Base-by-base conservation (phyloP, 345 rosid genomes). In the Balakata baccata region DNA sequence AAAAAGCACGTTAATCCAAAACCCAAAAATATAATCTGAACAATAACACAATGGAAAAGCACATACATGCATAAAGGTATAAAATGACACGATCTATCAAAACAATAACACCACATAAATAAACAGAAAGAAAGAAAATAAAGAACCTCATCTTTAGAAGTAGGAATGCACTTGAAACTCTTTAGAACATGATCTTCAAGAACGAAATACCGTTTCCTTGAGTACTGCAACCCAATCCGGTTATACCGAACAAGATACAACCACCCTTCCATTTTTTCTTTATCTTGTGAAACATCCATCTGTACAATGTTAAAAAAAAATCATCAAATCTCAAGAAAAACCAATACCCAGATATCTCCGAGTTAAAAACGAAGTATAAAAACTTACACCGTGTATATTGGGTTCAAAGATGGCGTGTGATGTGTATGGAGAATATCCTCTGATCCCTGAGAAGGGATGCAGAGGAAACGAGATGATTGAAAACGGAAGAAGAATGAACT, bases 251-350 rank as follows among this genome's bases (percentile, higher is more conserved):
- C 87, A 51, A 88, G 74, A 77, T 92, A 83, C 78, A 94, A 80
- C 98, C 97, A 94, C 0, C 98, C 97, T 82, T 94, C 98, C 96
- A 90, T 90, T 72, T 78, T 79, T 67, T 82, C 81, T 39, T 85
- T 43, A 16, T 66, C 68, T 67, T 66, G 23, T 7, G 63, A 84
- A 37, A 83, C 77, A 46, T 50, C 87, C 90, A 87, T 89, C 64
- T 58, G 50, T 64, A 43, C 54, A 22, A 64, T 1, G 4, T 37
- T 38, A 14, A 60, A 60, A 18, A 9, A 66, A 63, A 41, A 23
- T 18, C 17, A 37, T 7, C 46, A 62, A 73, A 7, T 47, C 34
- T 51, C 11, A 39, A 18, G 17, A 34, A 23, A 66, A 65, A 66
- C 43, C 61, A 64, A n/a, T 65, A 66, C 72, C 11, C 46, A 53